Conservation (phyloP, 2,329 filamentous ascomycete species). For the Diaporthe sp. region DNA sequence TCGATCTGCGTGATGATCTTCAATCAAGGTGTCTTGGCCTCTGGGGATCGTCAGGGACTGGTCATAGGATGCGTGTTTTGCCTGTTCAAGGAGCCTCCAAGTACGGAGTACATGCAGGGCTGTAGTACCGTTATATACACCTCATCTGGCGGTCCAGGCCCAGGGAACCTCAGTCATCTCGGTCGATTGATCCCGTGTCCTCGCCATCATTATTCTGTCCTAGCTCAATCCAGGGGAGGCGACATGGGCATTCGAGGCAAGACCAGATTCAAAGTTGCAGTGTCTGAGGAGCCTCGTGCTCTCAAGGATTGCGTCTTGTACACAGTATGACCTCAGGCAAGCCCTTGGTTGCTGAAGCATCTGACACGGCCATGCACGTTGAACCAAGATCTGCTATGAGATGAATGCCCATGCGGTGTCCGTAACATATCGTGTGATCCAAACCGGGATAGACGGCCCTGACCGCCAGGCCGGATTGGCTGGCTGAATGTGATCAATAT, state of each 20-base stretch:
- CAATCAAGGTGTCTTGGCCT: slow-evolving; percentile 18
- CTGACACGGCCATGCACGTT: slow-evolving; percentile 3
- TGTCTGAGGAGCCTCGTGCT: neutral
- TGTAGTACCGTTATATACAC: slow-evolving; percentile 9
- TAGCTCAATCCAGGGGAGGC: neutral
- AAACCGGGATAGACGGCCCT: slow-evolving; percentile 7
- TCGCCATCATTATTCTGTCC: neutral
- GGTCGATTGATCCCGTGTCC: neutral
- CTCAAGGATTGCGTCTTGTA: neutral
- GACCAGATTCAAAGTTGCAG: neutral
- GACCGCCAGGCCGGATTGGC: slow-evolving; percentile 9
- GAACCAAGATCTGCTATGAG: neutral
- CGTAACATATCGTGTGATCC: slow-evolving; percentile 1
- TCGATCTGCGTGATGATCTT: neutral
- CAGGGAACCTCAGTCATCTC: neutral
- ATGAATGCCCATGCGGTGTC: neutral
- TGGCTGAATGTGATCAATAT: slow-evolving; percentile 30
- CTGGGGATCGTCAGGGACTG: slow-evolving; percentile 10
- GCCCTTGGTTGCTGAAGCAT: neutral
- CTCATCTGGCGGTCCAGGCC: slow-evolving; percentile 1
- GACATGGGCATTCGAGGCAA: neutral
- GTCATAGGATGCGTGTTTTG: neutral
- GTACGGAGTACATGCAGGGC: neutral
- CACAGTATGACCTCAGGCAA: neutral
- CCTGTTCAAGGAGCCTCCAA: neutral